Percentiles rank a stretch among this genome's conserved stretches.
Evolutionary conservation across 202 grass and related monocot genomes (phyloP).

Genomic region (Setaria viridis): DNA sequence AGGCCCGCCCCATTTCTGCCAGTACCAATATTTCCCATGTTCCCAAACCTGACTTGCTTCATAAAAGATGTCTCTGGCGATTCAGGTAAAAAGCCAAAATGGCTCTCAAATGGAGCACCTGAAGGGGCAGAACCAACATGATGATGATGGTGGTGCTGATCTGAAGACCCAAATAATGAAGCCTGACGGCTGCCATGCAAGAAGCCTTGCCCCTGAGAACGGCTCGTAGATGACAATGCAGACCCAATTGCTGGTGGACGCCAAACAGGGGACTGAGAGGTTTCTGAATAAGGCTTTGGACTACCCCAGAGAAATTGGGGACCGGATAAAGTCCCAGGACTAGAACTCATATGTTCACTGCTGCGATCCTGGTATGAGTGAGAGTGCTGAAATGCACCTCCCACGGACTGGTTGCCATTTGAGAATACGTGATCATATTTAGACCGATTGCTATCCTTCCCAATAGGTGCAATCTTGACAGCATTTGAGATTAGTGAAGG

Average conservation of each 20-base stretch:
- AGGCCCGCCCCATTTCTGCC: slow-evolving; percentile 59
- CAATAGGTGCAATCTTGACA: slow-evolving; percentile 86
- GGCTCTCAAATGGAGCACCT: slow-evolving; percentile 78
- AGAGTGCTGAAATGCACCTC: slow-evolving; percentile 66
- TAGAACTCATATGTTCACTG: slow-evolving; percentile 64
- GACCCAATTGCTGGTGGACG: slow-evolving; percentile 55
- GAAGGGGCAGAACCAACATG: slow-evolving; percentile 94
- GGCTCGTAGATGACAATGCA: slow-evolving; percentile 61
- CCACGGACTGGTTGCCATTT: slow-evolving; percentile 52
- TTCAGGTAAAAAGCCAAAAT: slow-evolving; percentile 86
- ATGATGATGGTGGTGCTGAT: slow-evolving; percentile 63
- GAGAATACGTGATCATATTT: slow-evolving; percentile 62
- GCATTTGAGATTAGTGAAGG: slow-evolving; percentile 75
- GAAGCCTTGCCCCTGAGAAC: slow-evolving; percentile 62
- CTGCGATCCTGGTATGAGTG: slow-evolving; percentile 77
- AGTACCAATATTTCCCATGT: slow-evolving; percentile 58
- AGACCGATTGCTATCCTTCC: slow-evolving; percentile 73
- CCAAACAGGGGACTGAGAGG: slow-evolving; percentile 76
- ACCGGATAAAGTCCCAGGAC: slow-evolving; percentile 79
- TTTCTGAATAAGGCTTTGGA: slow-evolving; percentile 76
- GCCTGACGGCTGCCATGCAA: slow-evolving; percentile 59
- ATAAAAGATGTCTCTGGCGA: slow-evolving; percentile 74
- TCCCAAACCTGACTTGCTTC: slow-evolving; percentile 77
- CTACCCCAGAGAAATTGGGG: slow-evolving; percentile 99
- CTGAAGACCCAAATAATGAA: slow-evolving; percentile 66